phyloP scores from a whole-genome alignment of 352 stramenopile species.

The Halophytophthora polymorphica region DNA sequence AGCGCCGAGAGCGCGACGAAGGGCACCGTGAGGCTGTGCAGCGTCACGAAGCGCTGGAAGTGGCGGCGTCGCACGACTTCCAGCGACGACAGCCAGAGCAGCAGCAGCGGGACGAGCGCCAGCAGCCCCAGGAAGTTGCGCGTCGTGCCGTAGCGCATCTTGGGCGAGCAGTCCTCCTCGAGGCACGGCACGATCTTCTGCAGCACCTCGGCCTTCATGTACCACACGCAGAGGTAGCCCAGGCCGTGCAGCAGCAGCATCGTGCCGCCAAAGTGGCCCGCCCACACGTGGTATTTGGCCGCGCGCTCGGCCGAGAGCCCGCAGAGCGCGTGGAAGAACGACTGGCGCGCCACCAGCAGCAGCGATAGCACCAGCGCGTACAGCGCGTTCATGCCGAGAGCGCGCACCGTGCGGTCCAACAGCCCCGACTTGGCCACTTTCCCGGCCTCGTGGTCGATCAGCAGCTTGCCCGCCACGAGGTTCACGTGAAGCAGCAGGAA shows the following conservation, averaged over 20 bases:
- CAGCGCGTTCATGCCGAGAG: conserved; percentile 69
- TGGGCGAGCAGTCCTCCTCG: conserved; percentile 26
- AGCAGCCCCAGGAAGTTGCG: conserved; percentile 68
- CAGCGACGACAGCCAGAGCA: conserved; percentile 45
- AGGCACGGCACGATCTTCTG: conserved; percentile 61
- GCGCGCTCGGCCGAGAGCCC: conserved; percentile 54
- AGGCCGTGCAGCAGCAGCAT: conserved; percentile 47
- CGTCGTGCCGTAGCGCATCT: conserved; percentile 44
- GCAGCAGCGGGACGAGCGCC: conserved; percentile 36
- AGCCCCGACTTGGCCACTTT: conserved; percentile 63
- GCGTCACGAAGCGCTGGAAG: conserved; percentile 54
- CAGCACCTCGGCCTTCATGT: conserved; percentile 41
- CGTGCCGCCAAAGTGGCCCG: conserved; percentile 48
- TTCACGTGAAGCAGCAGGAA: conserved; percentile 65
- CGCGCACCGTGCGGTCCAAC: conserved; percentile 42
- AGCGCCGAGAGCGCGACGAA: conserved; percentile 49
- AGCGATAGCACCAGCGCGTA: conserved; percentile 56
- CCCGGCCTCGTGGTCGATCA: conserved; percentile 58
- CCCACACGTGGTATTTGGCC: conserved; percentile 57
- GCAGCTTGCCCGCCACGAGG: conserved; percentile 56
- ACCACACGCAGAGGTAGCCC: conserved; percentile 56
- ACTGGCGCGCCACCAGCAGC: conserved; percentile 55
- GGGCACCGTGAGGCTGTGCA: conserved; percentile 50
- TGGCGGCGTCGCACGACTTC: conserved; percentile 43
- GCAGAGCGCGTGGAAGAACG: conserved; percentile 63